Percentiles rank a stretch among this genome's conserved stretches.
These are phyloP conservation scores for Ophiosphaerella korrae DNA, from an alignment of 2,329 filamentous ascomycete species.

Conservation along the genomic window DNA sequence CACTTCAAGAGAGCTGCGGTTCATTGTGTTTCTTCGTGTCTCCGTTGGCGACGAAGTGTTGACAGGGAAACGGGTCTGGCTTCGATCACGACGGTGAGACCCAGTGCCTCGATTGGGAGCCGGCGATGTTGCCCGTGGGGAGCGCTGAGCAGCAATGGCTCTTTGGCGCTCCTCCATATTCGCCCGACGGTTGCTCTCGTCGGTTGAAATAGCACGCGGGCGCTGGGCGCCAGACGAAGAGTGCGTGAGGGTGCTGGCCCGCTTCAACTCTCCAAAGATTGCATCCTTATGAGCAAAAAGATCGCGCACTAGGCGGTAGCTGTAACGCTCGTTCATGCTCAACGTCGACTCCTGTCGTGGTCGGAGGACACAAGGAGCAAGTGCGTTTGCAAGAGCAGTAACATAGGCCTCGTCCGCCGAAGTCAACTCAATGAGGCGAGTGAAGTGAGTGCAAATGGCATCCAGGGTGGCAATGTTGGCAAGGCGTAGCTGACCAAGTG, in stretches of 20 bases:
- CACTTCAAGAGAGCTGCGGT: conserved; percentile 77
- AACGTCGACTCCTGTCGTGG: conserved; percentile 86
- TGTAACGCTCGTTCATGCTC: conserved; percentile 94
- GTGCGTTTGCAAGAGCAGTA: conserved; percentile 69
- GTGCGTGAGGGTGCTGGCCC: conserved; percentile 72
- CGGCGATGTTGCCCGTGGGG: conserved; percentile 73
- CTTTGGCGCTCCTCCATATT: conserved; percentile 93
- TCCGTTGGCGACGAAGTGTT: conserved; percentile 58
- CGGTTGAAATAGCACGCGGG: conserved; percentile 86
- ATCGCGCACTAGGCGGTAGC: conserved; percentile 87
- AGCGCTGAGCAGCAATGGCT: conserved; percentile 70
- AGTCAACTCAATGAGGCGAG: conserved; percentile 91
- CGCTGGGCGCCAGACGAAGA: conserved; percentile 65
- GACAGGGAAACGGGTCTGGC: conserved; percentile 83
- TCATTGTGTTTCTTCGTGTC: conserved; percentile 60
- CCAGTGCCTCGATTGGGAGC: conserved; percentile 57
- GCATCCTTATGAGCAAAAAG: conserved; percentile 91
- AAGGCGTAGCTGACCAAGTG: conserved; percentile 88
- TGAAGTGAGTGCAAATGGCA: conserved; percentile 97
- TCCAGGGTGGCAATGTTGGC: conserved; percentile 99
- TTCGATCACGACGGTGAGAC: conserved; percentile 72
- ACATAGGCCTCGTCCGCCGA: conserved; percentile 92
- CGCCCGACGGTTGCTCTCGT: conserved; percentile 92
- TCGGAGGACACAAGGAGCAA: conserved; percentile 86
- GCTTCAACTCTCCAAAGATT: conserved; percentile 95